These are phyloP conservation scores for Talaromyces borbonicus DNA, from an alignment of 495 filamentous ascomycete species.

Conservation along the genomic window DNA sequence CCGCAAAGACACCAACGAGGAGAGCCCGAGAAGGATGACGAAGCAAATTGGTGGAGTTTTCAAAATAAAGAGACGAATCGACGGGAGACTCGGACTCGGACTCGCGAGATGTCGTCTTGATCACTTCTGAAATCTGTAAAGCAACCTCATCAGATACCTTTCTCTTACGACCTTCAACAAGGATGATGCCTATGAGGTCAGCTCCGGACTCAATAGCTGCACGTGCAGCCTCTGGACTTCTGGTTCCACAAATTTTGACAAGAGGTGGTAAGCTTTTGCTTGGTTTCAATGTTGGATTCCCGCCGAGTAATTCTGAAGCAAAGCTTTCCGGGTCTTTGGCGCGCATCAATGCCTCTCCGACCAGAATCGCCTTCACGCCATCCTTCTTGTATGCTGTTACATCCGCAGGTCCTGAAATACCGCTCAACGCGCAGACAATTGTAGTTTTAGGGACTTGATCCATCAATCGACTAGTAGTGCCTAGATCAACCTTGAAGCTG, in stretches of 20 bases:
- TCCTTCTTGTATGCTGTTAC: constrained; percentile 80
- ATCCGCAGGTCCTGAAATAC: constrained; percentile 85
- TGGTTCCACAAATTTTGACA: constrained; percentile 96
- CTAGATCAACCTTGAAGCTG: constrained; percentile 91
- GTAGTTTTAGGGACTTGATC: constrained; percentile 73
- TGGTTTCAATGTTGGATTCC: constrained; percentile 23
- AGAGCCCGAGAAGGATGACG: constrained; percentile 53
- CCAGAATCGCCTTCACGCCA: constrained; percentile 84
- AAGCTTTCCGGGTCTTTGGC: constrained; percentile 71
- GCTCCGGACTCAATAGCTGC: constrained; percentile 80
- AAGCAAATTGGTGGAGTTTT: constrained; percentile 43
- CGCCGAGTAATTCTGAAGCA: constrained; percentile 69
- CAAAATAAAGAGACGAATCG: constrained; percentile 46
- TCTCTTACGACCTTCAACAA: constrained; percentile 71
- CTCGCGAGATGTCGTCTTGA: constrained; percentile 50
- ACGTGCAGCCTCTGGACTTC: constrained; percentile 68
- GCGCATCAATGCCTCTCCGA: constrained; percentile 93
- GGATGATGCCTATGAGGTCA: constrained; percentile 86
- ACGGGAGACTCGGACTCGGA: constrained; percentile 14
- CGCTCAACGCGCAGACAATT: constrained; percentile 90
- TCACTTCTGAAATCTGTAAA: constrained; percentile 64
- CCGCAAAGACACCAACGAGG: constrained; percentile 88
- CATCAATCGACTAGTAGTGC: constrained; percentile 86
- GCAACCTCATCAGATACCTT: constrained; percentile 69
- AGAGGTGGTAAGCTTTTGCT: constrained; percentile 35